phyloP scores from a whole-genome alignment of 2,329 filamentous ascomycete species.

The Dothistroma septosporum region DNA sequence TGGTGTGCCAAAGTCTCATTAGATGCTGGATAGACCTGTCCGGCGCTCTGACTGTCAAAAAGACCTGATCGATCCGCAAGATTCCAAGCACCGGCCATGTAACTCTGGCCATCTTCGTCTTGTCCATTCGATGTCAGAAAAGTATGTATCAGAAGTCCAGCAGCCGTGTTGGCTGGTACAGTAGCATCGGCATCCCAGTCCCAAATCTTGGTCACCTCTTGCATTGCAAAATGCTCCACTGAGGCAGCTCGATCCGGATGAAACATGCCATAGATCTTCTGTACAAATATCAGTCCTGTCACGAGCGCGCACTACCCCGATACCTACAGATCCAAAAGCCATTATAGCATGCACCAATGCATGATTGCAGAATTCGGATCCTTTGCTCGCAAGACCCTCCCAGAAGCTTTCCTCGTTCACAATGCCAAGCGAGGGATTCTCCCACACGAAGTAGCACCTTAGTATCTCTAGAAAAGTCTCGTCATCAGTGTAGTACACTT shows the following conservation, averaged over 20 bases:
- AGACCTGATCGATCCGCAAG: constrained; percentile 3
- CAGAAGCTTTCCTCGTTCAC: constrained; percentile 12
- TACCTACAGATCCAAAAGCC: constrained; percentile 10
- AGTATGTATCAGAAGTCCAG: constrained; percentile 9
- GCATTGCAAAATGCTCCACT: constrained; percentile 2
- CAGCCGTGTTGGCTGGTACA: constrained; percentile 11
- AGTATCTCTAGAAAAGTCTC: constrained; percentile 13
- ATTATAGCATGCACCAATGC: constrained; percentile 11
- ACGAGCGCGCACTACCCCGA: not conserved
- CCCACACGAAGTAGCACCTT: constrained; percentile 15
- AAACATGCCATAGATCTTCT: constrained; percentile 14
- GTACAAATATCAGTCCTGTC: not conserved
- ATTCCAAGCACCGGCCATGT: constrained; percentile 9
- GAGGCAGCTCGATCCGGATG: not conserved
- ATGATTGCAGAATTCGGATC: constrained; percentile 14
- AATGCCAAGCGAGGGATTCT: constrained; percentile 6
- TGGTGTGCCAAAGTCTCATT: not conserved
- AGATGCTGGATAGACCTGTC: constrained; percentile 2
- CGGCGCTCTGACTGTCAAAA: not conserved
- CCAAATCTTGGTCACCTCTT: constrained; percentile 9
- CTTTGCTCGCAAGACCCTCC: constrained; percentile 8
- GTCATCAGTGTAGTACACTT: constrained; percentile 11
- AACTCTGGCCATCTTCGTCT: constrained; percentile 6
- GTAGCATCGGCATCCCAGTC: constrained; percentile 6
- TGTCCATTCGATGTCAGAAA: constrained; percentile 8